Percentiles rank a stretch among this genome's conserved stretches.
phyloP scores from a whole-genome alignment of 2,329 filamentous ascomycete species.

The Sporothrix brasiliensis region DNA sequence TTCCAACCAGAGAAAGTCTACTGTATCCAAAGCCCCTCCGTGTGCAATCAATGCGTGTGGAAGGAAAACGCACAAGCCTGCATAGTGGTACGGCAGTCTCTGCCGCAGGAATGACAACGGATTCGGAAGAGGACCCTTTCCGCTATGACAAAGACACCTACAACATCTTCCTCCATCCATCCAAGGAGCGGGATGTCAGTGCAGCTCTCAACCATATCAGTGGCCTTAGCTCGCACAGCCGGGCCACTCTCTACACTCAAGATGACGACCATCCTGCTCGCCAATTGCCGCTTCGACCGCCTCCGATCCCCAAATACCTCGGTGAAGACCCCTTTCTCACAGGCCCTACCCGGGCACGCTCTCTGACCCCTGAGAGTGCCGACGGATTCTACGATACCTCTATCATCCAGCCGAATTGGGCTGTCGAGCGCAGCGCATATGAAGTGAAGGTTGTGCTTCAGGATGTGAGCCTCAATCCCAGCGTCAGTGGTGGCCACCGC shows the following conservation, averaged over 20 bases:
- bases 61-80: conserved; percentile 32
- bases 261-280: conserved; percentile 40
- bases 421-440: conserved; percentile 28
- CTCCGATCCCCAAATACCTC: conserved; percentile 31
- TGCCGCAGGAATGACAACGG: conserved; percentile 40
- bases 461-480: conserved; percentile 18
- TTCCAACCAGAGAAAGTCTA: conserved; percentile 29
- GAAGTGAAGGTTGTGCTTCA: conserved; percentile 38
- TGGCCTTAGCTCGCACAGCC: conserved; percentile 37
- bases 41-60: conserved; percentile 32
- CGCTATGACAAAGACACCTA: conserved; percentile 50
- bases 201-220: conserved; percentile 45
- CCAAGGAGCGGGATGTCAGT: conserved; percentile 51
- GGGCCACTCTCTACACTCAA: conserved; percentile 37
- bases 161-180: conserved; percentile 45
- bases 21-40: conserved; percentile 36
- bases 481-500: background rate
- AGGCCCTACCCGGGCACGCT: conserved; percentile 16
- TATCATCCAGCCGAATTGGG: conserved; percentile 33
- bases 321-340: conserved; percentile 18
- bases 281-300: conserved; percentile 34
- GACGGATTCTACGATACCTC: conserved; percentile 33
- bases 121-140: conserved; percentile 51
- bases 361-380: conserved; percentile 29
- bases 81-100: conserved; percentile 39